phyloP scores from a whole-genome alignment of 1,284 basidiomycete species.

The Ustilago esculenta region DNA sequence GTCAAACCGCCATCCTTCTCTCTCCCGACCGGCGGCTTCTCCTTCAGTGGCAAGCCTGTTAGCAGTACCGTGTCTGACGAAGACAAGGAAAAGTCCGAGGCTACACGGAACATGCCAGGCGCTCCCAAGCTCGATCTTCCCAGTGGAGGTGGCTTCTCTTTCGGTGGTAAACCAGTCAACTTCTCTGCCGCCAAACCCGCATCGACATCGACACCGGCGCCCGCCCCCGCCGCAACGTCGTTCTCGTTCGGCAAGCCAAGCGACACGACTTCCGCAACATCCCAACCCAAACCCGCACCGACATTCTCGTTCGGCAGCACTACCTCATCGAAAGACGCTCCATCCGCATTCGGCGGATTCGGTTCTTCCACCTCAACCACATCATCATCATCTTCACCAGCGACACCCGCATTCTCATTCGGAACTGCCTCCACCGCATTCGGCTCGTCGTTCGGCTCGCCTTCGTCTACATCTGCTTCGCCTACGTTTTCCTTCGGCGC shows the following conservation, averaged over 20 bases:
- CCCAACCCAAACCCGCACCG: background rate
- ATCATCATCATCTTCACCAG: slow-evolving; percentile 1
- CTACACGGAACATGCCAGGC: slow-evolving; percentile 34
- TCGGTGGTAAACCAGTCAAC: slow-evolving; percentile 39
- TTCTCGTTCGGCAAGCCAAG: slow-evolving; percentile 11
- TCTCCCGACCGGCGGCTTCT: slow-evolving; percentile 38
- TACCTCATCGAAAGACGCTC: background rate
- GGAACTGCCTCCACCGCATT: slow-evolving; percentile 12
- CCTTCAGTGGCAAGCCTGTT: slow-evolving; percentile 41
- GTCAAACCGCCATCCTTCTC: slow-evolving; percentile 32
- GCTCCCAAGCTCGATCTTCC: slow-evolving; percentile 23
- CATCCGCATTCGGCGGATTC: slow-evolving; percentile 17
- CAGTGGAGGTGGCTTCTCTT: slow-evolving; percentile 23
- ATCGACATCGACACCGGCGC: background rate
- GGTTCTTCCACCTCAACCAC: slow-evolving; percentile 7
- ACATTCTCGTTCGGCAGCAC: slow-evolving; percentile 10
- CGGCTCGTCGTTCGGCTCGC: slow-evolving; percentile 3
- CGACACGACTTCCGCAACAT: background rate
- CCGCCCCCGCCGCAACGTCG: slow-evolving; percentile 3
- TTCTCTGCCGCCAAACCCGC: slow-evolving; percentile 12
- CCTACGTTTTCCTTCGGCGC: slow-evolving; percentile 25
- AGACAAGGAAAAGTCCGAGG: slow-evolving; percentile 35
- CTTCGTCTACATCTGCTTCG: slow-evolving; percentile 3
- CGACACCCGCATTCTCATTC: slow-evolving; percentile 19
- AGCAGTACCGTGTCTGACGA: slow-evolving; percentile 1